Evolutionary conservation across 352 stramenopile species (phyloP).

Genomic region (Phytophthora macrochlamydospora): DNA sequence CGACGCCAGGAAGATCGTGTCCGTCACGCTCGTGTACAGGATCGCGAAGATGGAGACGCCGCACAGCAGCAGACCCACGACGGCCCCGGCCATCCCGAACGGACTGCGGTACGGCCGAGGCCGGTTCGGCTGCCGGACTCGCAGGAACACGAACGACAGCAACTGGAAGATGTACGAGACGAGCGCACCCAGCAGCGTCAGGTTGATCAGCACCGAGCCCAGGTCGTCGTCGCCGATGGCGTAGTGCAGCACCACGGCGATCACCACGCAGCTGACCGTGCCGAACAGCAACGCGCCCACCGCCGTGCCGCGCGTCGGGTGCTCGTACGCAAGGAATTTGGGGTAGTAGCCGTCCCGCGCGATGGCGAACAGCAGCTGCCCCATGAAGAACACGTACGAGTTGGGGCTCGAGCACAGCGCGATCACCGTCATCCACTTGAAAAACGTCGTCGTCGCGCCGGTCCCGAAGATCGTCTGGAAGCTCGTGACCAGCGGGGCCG

Average conservation of each 20-base stretch:
- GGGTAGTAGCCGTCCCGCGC: conserved; percentile 62
- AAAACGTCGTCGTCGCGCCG: conserved; percentile 53
- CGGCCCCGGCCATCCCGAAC: conserved; percentile 50
- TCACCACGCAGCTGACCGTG: conserved; percentile 36
- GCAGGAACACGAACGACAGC: conserved; percentile 61
- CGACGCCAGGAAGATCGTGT: conserved; percentile 55
- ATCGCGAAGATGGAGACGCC: conserved; percentile 53
- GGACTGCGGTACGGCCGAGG: conserved; percentile 52
- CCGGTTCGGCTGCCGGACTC: conserved; percentile 50
- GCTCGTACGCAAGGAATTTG: conserved; percentile 42
- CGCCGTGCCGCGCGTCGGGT: conserved; percentile 39
- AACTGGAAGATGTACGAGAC: conserved; percentile 71
- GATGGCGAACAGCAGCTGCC: conserved; percentile 61
- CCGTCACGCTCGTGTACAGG: conserved; percentile 55
- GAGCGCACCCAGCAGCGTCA: conserved; percentile 35
- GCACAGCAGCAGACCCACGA: conserved; percentile 48
- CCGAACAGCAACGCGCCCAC: conserved; percentile 53
- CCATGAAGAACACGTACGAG: conserved; percentile 79
- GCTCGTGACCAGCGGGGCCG: conserved; percentile 48
- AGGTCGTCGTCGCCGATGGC: conserved; percentile 57
- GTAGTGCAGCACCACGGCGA: conserved; percentile 56
- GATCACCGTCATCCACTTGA: conserved; percentile 66
- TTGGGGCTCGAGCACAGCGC: conserved; percentile 61
- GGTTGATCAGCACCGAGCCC: conserved; percentile 67
- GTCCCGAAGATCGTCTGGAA: conserved; percentile 52